phyloP scores from a whole-genome alignment of 176 grass and related monocot species.

The Pharus latifolius region DNA sequence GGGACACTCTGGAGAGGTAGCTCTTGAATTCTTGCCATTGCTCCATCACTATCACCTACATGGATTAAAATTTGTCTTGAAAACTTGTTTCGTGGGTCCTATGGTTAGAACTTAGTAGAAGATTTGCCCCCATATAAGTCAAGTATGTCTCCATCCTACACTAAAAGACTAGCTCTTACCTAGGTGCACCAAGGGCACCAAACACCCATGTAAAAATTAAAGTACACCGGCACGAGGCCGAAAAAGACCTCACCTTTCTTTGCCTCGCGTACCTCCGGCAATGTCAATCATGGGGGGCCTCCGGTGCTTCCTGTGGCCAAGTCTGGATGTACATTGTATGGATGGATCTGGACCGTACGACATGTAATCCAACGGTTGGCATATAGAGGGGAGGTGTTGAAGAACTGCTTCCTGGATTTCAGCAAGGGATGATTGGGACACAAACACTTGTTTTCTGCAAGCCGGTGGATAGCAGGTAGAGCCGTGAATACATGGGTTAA shows the following conservation, averaged over 20 bases:
- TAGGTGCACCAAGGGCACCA: not conserved
- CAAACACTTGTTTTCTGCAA: conserved; percentile 23
- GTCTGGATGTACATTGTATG: not conserved
- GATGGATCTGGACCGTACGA: not conserved
- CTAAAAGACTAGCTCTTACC: not conserved
- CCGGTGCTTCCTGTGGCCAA: conserved; percentile 9
- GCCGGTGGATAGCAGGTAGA: conserved; percentile 3
- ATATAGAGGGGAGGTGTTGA: not conserved
- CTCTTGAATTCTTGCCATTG: not conserved
- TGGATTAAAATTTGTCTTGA: not conserved
- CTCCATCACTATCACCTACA: conserved; percentile 10
- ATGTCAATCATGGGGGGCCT: not conserved
- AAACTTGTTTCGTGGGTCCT: not conserved
- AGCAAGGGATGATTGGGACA: not conserved
- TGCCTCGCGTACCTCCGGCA: conserved; percentile 2
- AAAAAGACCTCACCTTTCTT: conserved; percentile 19
- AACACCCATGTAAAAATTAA: conserved; percentile 3
- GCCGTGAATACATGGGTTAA: not conserved
- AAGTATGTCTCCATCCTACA: conserved; percentile 8
- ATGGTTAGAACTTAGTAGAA: not conserved
- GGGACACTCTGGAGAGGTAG: not conserved
- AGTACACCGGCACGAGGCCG: not conserved
- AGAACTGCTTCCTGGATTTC: conserved; percentile 32
- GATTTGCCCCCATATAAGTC: conserved; percentile 8
- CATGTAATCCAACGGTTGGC: not conserved